Base-by-base conservation (phyloP, 2,329 filamentous ascomycete species). In the Hypoxylon sp. region DNA sequence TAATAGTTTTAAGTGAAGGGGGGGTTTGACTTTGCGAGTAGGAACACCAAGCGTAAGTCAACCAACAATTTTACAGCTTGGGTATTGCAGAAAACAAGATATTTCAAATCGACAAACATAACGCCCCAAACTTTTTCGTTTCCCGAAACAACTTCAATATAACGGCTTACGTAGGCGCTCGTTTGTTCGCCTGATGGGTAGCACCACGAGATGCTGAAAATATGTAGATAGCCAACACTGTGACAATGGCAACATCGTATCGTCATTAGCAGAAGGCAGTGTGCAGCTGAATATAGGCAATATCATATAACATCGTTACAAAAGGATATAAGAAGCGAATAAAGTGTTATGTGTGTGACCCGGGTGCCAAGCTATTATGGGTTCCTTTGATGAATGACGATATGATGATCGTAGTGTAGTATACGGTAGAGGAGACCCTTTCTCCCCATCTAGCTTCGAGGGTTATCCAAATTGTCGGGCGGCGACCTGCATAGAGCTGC, bases 141-240 rank as follows among this genome's bases (percentile, higher is more conserved):
- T 74, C 59, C 72, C 72, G 69, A 74, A 73, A 74, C 72, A 73
- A 50, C 50, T 53, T 58, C 67, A 62, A 72, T 69, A 67, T 66
- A 68, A 55, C 63, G 26, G 59, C 60, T 68, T 72, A 69, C 67
- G 67, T 72, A 67, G 63, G 37, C 60, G 47, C 52, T 61, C 50
- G 69, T 66, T 71, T 67, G 63, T 60, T 60, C 51, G 31, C 26
- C 24, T 57, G 29, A 31, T 63, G 39, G 48, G 37, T 65, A 71
- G 39, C 42, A 26, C 70, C 69, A 51, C 31, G 46, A 65, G 13
- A 59, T 39, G 22, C 52, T 50, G 37, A 39, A 52, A 60, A 42
- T 57, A 39, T 37, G 59, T 48, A 59, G 29, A 26, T 42, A 47
- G 61, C 55, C 54, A 60, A 71, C 54, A 39, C 57, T 35, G 22